Evolutionary conservation across 768 basidiomycete species (phyloP).

Genomic region (Rhodocollybia butyracea): DNA sequence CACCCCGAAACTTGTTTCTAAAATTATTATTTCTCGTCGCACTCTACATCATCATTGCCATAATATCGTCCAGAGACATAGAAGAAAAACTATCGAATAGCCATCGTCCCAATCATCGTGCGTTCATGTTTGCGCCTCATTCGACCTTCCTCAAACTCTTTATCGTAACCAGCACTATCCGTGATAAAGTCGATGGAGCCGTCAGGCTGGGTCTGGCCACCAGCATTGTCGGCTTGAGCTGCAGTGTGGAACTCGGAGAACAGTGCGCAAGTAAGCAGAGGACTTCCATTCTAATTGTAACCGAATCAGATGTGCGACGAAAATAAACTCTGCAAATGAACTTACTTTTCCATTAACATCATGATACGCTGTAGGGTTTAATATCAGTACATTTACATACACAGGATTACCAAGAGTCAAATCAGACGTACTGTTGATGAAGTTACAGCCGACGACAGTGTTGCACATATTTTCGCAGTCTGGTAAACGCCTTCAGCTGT

Average conservation of each 20-base stretch:
- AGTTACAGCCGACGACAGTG: conserved; percentile 26
- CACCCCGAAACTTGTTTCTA: no score
- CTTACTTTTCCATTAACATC: conserved; percentile 34
- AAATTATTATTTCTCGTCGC: no score
- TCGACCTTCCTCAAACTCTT: no score
- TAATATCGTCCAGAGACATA: no score
- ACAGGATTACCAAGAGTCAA: not conserved
- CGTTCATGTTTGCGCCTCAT: no score
- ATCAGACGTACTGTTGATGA: conserved; percentile 27
- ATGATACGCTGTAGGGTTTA: conserved; percentile 30
- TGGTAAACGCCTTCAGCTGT: not conserved
- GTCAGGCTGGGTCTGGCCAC: conserved; percentile 41
- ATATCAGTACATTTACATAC: not conserved
- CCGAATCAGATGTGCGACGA: not conserved
- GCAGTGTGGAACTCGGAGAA: conserved; percentile 31
- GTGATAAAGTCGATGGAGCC: conserved; percentile 38
- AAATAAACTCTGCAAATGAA: not conserved
- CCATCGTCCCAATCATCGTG: no score
- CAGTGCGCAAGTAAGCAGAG: conserved; percentile 32
- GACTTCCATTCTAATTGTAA: conserved; percentile 25
- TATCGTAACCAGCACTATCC: conserved; percentile 39
- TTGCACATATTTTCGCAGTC: conserved; percentile 32
- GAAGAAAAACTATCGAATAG: no score
- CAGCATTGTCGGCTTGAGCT: conserved; percentile 34
- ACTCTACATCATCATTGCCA: no score